Evolutionary conservation across 805 yeast species (phyloP).

Genomic region (Saccharomycopsis malanga): DNA sequence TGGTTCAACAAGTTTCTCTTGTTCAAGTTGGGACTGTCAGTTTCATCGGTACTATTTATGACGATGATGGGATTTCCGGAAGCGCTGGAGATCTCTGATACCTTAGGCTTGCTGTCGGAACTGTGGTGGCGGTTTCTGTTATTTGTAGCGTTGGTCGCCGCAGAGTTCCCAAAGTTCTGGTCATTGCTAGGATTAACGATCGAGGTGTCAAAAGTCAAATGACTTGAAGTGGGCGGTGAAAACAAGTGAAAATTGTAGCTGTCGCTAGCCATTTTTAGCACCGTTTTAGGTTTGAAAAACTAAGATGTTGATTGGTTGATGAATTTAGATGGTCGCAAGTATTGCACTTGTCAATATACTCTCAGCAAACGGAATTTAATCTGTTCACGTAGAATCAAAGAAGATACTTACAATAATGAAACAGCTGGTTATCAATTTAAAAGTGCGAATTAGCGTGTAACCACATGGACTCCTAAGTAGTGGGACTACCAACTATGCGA

Average conservation of each 20-base stretch:
- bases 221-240: background rate
- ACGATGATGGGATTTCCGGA: too few relatives aligned
- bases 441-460: too few relatives aligned
- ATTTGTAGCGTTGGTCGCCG: background rate
- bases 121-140: background rate
- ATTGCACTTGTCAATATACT: too few relatives aligned
- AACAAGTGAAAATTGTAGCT: conserved; percentile 2
- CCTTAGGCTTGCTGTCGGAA: background rate
- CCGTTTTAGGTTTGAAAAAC: background rate
- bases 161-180: background rate
- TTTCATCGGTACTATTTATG: background rate
- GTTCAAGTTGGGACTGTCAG: background rate
- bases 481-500: background rate
- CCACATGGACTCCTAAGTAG: background rate
- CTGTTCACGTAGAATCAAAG: too few relatives aligned
- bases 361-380: too few relatives aligned
- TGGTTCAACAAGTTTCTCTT: conserved; percentile 7
- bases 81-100: too few relatives aligned
- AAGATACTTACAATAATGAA: too few relatives aligned
- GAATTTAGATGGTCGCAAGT: too few relatives aligned
- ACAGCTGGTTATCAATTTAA: too few relatives aligned
- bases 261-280: background rate
- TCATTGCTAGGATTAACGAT: background rate
- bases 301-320: too few relatives aligned
- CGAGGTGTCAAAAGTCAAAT: background rate